Evolutionary conservation across 1,139 yeast species (phyloP), one percentile per base, ranked within the genome.

Genomic region (Candida tropicalis): DNA sequence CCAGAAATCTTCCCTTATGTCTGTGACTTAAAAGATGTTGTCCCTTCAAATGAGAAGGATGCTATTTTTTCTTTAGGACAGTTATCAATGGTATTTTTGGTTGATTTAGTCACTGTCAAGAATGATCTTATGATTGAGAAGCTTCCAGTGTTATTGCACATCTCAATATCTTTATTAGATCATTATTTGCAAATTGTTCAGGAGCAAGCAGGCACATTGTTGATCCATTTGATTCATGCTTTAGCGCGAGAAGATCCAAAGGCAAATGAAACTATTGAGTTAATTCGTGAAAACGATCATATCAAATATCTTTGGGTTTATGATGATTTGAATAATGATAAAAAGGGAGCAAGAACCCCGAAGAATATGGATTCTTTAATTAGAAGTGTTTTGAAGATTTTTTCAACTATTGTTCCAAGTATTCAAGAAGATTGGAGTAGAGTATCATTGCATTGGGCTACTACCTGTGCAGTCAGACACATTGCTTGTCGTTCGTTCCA

Each of bases 401-500:
- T 90, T 56, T 59, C 75, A 3, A 70, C 70, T 0, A 54, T 63
- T 5, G 62, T 66, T 7, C 81, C 83, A 1, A 74, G 72, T 3
- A 67, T 91, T 22, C 95, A 85, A 55, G 79, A 78, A 40, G 85
- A 84, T 42, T 89, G 99, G 99, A 85, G 96, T 41, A 70, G 85
- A 38, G 82, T 81, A 2, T 88, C 98, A 0, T 70, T 95, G 38
- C 75, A 77, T 29, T 95, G 99, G 99, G 98, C 99, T 0, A 93
- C 99, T 0, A 84, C 97, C 1, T 93, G 99, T 68, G 96, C 98
- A 2, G 99, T 93, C 0, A 77, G 98, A 56, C 99, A 95, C 60
- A 81, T 93, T 57, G 99, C 99, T 0, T 93, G 99, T 55, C 79
- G 99, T 25, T 90, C 98, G 0, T 93, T 95, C 63, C 99, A 95